These are phyloP conservation scores for Dendrobium huoshanense DNA, from an alignment of 106 monocot species.

Conservation along the genomic window DNA sequence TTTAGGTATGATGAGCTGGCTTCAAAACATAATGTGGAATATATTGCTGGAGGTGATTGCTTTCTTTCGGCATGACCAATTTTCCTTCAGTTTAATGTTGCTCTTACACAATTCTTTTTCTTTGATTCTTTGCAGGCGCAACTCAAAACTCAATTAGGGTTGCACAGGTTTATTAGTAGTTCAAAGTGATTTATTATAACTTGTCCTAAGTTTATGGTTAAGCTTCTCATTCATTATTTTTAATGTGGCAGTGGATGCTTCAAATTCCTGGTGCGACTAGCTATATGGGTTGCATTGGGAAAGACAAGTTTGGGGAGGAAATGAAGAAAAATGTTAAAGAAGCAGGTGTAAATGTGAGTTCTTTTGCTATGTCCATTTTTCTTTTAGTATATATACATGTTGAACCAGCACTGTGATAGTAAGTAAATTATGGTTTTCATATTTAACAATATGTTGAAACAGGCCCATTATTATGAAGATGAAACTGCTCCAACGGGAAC, in stretches of 20 bases:
- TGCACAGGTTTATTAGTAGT: constrained; percentile 60
- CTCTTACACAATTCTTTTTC: neutral
- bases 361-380: neutral
- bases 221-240: neutral
- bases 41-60: constrained; percentile 83
- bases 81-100: neutral
- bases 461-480: constrained; percentile 87
- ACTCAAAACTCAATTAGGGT: constrained; percentile 97
- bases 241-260: constrained; percentile 85
- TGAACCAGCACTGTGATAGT: neutral
- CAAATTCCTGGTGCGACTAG: constrained; percentile 94
- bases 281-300: constrained; percentile 95
- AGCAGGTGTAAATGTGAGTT: constrained; percentile 78
- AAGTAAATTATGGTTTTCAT: neutral
- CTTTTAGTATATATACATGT: neutral
- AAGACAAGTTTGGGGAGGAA: constrained; percentile 93
- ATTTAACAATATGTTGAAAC: constrained; percentile 5
- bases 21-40: constrained; percentile 67
- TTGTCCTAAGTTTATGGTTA: neutral
- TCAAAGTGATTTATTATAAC: neutral
- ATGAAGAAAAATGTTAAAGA: constrained; percentile 77
- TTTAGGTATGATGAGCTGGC: constrained; percentile 82
- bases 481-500: constrained; percentile 77
- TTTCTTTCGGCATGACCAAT: neutral
- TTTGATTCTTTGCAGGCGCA: constrained; percentile 44